phyloP scores from a whole-genome alignment of 2,329 filamentous ascomycete genomes.

The Trichoderma sp. region DNA sequence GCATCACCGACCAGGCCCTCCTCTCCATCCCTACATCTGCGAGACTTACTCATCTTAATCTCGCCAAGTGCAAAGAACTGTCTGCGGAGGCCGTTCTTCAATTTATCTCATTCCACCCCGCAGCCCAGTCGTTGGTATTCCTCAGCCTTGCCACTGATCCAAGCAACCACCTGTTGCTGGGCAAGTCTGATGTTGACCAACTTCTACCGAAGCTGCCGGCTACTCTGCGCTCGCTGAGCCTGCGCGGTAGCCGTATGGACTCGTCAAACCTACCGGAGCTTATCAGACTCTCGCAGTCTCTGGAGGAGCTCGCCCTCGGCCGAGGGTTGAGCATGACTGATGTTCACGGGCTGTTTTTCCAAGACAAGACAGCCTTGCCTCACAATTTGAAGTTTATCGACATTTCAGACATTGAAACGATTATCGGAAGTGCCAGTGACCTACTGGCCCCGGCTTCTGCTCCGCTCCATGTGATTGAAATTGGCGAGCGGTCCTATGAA shows the following conservation, averaged over 20 bases:
- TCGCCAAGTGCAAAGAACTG: slow-evolving; percentile 74
- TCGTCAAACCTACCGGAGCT: slow-evolving; percentile 66
- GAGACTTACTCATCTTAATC: slow-evolving; percentile 74
- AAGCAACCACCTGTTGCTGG: slow-evolving; percentile 71
- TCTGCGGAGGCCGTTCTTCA: slow-evolving; percentile 68
- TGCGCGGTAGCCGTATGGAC: slow-evolving; percentile 75
- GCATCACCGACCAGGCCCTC: slow-evolving; percentile 73
- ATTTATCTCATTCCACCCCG: slow-evolving; percentile 72
- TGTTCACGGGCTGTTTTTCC: slow-evolving; percentile 66
- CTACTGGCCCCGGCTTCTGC: slow-evolving; percentile 64
- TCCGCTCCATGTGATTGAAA: slow-evolving; percentile 76
- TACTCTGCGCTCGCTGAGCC: slow-evolving; percentile 72
- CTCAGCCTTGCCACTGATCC: slow-evolving; percentile 75
- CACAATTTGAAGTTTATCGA: slow-evolving; percentile 75
- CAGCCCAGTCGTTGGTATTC: slow-evolving; percentile 67
- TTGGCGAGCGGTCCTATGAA: slow-evolving; percentile 69
- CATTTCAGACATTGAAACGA: slow-evolving; percentile 64
- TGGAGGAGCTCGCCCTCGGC: slow-evolving; percentile 77
- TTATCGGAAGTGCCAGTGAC: slow-evolving; percentile 62
- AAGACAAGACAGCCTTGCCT: slow-evolving; percentile 50
- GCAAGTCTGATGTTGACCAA: slow-evolving; percentile 64
- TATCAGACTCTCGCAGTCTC: slow-evolving; percentile 64
- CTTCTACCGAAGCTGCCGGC: slow-evolving; percentile 68
- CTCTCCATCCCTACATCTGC: slow-evolving; percentile 72
- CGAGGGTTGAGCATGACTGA: slow-evolving; percentile 68